Evolutionary conservation across 495 filamentous ascomycete genomes (phyloP), one percentile per base, ranked within the genome.

Genomic region (Hypoxylon fragiforme): DNA sequence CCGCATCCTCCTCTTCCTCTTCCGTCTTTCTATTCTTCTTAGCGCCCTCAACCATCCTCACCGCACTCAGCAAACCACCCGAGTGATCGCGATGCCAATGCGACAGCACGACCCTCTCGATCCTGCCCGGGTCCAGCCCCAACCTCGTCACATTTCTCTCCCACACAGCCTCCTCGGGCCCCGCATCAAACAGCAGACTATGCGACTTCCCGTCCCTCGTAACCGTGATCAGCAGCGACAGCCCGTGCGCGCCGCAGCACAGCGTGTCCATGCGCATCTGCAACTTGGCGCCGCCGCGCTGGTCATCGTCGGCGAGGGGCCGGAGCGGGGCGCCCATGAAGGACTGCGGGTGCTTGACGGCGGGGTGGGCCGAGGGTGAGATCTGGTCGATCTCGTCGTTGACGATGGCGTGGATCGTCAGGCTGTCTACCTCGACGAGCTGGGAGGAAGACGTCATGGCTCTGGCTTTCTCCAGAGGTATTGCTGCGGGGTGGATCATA

Each of bases 1-100:
- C n/a, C n/a, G n/a, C n/a, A n/a, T n/a, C n/a, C n/a, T n/a, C n/a
- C n/a, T n/a, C n/a, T n/a, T n/a, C n/a, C n/a, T 43, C 39, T 9
- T 58, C 56, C 1, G 68, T 44, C 12, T 48, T 46, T 32, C 61
- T 50, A 28, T 72, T 59, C 24, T 60, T 54, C 46, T 70, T 57
- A 49, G 78, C 79, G 7, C 73, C 77, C 12, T 72, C 62, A 1
- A 76, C 71, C 35, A 81, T 81, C 68, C 79, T 73, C 14, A 73
- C 62, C 18, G 66, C 60, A 11, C 50, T 44, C 3, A 53, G 37
- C n/a, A 66, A 24, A 14, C 84, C 77, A 11, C 81, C 82, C 16
- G 81, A 79, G 62, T 85, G 83, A 51, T 85, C 83, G 19, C 82
- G 78, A 70, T 85, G 83, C 82, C 81, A 85, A 53, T 85, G 83